Percentiles rank a stretch among this genome's conserved stretches.
Conservation (phyloP, 148 eudicot species). For the Chenopodium quinoa region DNA sequence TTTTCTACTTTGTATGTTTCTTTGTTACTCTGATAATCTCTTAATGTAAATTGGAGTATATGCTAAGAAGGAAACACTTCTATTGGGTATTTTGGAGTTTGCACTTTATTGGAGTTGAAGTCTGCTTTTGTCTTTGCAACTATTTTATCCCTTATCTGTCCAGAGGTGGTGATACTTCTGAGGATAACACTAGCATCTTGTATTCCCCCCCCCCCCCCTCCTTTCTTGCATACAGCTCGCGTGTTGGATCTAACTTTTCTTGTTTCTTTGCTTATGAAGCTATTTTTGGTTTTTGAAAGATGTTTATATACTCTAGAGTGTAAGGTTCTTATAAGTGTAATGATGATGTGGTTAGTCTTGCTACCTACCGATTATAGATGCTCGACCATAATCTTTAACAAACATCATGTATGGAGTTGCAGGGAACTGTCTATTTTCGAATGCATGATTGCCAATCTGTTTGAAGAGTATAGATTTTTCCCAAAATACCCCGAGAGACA, state of each 20-base stretch:
- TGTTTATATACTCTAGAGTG: neutral
- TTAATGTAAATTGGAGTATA: neutral
- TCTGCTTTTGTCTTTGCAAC: neutral
- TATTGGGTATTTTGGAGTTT: neutral
- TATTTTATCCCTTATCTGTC: neutral
- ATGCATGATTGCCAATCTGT: constrained; percentile 89
- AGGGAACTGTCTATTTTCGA: constrained; percentile 85
- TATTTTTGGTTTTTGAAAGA: neutral
- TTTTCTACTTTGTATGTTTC: neutral
- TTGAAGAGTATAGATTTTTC: constrained; percentile 91
- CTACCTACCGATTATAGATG: neutral
- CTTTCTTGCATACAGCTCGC: neutral
- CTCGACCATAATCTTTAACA: neutral
- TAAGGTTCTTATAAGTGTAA: neutral
- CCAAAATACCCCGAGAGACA: constrained; percentile 90
- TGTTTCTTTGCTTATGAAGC: neutral
- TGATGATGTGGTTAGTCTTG: neutral
- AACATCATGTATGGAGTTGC: constrained; percentile 22
- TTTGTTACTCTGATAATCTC: neutral
- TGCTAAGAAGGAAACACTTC: neutral
- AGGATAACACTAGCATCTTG: neutral
- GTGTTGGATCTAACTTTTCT: neutral
- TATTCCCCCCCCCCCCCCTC: neutral
- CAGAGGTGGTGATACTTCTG: neutral
- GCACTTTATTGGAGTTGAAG: neutral